Evolutionary conservation across 2,329 filamentous ascomycete species (phyloP).

Genomic region (Aspergillus clavatus): DNA sequence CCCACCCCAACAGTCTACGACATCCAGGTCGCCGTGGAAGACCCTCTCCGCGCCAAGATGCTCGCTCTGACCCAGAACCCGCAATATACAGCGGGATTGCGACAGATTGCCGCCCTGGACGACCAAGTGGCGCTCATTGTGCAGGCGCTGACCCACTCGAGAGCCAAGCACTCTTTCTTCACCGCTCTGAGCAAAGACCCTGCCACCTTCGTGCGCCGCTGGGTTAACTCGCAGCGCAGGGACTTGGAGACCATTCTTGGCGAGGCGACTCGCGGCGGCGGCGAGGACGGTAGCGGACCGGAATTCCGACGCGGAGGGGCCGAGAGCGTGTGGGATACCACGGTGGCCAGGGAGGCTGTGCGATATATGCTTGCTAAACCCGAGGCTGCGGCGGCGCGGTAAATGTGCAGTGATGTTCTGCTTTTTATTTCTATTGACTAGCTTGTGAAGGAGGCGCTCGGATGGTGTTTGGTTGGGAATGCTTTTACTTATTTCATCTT

Average conservation of each 20-base stretch:
- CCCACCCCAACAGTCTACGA: slow-evolving; percentile 84
- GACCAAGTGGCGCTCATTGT: slow-evolving; percentile 79
- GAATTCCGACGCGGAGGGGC: slow-evolving; percentile 48
- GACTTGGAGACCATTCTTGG: slow-evolving; percentile 85
- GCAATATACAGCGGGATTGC: slow-evolving; percentile 65
- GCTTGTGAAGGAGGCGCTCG: slow-evolving; percentile 2
- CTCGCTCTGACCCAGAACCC: slow-evolving; percentile 63
- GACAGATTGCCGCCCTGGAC: slow-evolving; percentile 71
- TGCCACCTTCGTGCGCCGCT: slow-evolving; percentile 75
- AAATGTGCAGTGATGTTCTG: slow-evolving; percentile 2
- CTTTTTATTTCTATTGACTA: slow-evolving; percentile 18
- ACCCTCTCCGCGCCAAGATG: slow-evolving; percentile 68
- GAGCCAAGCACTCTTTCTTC: slow-evolving; percentile 87
- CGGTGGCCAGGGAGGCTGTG: slow-evolving; percentile 58
- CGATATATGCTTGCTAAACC: slow-evolving; percentile 55
- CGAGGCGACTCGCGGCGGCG: slow-evolving; percentile 60
- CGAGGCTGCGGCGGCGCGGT: slow-evolving; percentile 30
- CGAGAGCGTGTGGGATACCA: slow-evolving; percentile 59
- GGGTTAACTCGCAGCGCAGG: slow-evolving; percentile 85
- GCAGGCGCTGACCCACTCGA: slow-evolving; percentile 76
- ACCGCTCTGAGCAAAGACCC: slow-evolving; percentile 74
- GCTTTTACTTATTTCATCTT: slow-evolving; percentile 1
- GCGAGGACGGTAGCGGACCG: slow-evolving; percentile 49
- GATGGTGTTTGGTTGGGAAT: slow-evolving; percentile 4
- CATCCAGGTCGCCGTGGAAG: slow-evolving; percentile 75